Conservation (phyloP, 306 rosid genomes). For the Prunus mongolica region DNA sequence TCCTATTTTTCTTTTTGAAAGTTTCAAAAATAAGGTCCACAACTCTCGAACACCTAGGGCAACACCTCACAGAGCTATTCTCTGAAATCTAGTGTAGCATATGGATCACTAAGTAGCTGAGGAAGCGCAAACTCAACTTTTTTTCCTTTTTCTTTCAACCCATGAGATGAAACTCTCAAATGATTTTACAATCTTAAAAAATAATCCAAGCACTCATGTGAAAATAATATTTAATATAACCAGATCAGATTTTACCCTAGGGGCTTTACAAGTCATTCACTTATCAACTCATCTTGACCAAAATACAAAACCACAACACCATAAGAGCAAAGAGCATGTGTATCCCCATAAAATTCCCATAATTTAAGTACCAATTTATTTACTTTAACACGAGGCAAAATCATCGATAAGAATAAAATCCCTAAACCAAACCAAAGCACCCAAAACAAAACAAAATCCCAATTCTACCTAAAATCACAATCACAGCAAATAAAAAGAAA, state of each 20-base stretch:
- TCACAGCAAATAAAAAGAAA: neutral
- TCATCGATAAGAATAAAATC: neutral
- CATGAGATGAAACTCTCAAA: neutral
- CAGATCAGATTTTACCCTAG: neutral
- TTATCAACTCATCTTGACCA: constrained; percentile 1
- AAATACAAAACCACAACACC: neutral
- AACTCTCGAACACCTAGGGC: neutral
- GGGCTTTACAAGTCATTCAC: neutral
- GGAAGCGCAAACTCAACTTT: neutral
- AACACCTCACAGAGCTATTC: neutral
- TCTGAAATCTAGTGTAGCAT: neutral
- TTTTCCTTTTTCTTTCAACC: neutral
- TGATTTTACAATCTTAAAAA: constrained; percentile 2
- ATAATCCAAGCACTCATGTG: neutral
- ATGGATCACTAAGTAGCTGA: neutral
- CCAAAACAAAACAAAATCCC: neutral
- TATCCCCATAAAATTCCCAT: neutral
- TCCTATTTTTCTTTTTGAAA: neutral
- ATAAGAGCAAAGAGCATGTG: neutral
- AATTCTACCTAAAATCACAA: neutral
- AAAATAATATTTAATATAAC: neutral
- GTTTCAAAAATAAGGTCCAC: neutral
- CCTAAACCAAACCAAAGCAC: neutral
- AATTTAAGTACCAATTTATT: neutral
- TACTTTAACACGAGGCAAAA: neutral